These are phyloP conservation scores for Leccinum uliginosum DNA, from an alignment of 768 basidiomycete species.

Conservation along the genomic window DNA sequence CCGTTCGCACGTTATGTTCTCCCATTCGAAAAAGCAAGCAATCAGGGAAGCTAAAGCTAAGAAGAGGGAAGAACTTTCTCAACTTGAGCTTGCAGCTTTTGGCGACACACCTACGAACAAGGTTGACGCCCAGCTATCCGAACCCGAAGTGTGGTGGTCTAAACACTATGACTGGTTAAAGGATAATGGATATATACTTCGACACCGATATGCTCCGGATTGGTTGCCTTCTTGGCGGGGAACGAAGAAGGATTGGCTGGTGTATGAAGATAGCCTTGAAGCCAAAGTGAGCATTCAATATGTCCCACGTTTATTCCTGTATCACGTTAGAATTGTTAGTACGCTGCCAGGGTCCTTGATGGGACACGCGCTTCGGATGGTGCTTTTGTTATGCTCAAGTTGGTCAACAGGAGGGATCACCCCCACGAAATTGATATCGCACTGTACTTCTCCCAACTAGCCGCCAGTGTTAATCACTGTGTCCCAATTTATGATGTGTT, in stretches of 20 bases:
- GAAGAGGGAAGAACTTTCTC: not conserved
- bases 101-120: not conserved
- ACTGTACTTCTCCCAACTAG: slow-evolving; percentile 14
- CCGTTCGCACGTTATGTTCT: too few species aligned
- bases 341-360: slow-evolving; percentile 21
- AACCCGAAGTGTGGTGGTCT: slow-evolving; percentile 13
- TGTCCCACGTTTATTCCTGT: too few species aligned
- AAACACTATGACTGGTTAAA: slow-evolving; percentile 9
- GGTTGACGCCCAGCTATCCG: not conserved
- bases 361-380: slow-evolving; percentile 28
- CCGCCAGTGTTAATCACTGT: slow-evolving; percentile 29
- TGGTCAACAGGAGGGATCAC: slow-evolving; percentile 7
- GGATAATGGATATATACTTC: slow-evolving; percentile 14
- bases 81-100: not conserved
- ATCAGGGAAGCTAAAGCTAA: too few species aligned
- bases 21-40: too few species aligned
- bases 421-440: slow-evolving; percentile 32
- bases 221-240: too few species aligned
- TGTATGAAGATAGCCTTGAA: too few species aligned
- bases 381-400: slow-evolving; percentile 29
- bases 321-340: not conserved
- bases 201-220: too few species aligned
- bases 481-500: slow-evolving; percentile 30
- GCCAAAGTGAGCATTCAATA: too few species aligned
- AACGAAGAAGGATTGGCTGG: not conserved